Percentiles rank a stretch among this genome's conserved stretches.
Evolutionary conservation across 345 rosid genomes (phyloP).

Genomic region (Streptanthus diversifolius): DNA sequence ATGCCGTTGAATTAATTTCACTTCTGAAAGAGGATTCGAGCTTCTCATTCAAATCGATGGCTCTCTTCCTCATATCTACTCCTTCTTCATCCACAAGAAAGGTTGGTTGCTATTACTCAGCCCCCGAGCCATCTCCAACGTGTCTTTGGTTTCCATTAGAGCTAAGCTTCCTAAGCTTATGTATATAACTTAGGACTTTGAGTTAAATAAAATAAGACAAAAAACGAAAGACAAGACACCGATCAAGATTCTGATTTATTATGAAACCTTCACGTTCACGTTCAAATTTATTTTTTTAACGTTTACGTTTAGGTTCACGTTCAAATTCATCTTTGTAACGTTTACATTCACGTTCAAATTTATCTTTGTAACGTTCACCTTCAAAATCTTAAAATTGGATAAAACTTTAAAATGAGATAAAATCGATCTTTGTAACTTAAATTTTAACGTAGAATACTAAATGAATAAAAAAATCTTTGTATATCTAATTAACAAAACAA

Average conservation of each 20-base stretch:
- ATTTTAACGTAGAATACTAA: no score
- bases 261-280: not conserved
- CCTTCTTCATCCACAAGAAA: constrained; percentile 41
- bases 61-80: constrained; percentile 36
- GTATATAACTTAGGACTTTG: constrained; percentile 43
- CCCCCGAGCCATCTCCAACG: constrained; percentile 40
- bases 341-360: no score
- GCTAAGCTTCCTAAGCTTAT: constrained; percentile 61
- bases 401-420: no score
- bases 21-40: constrained; percentile 4
- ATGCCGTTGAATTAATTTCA: not conserved
- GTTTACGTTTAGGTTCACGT: no score
- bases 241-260: not conserved
- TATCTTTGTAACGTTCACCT: no score
- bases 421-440: no score
- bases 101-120: constrained; percentile 41
- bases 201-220: not conserved
- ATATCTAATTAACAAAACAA: no score
- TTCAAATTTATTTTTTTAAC: no score
- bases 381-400: no score
- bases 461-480: no score
- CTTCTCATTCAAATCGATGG: constrained; percentile 26
- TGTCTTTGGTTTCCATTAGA: constrained; percentile 25
- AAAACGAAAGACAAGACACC: not conserved
- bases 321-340: no score